These are phyloP conservation scores for Allomyces macrogynus DNA, from an alignment of 192 early-diverging fungal genomes.

Conservation along the genomic window DNA sequence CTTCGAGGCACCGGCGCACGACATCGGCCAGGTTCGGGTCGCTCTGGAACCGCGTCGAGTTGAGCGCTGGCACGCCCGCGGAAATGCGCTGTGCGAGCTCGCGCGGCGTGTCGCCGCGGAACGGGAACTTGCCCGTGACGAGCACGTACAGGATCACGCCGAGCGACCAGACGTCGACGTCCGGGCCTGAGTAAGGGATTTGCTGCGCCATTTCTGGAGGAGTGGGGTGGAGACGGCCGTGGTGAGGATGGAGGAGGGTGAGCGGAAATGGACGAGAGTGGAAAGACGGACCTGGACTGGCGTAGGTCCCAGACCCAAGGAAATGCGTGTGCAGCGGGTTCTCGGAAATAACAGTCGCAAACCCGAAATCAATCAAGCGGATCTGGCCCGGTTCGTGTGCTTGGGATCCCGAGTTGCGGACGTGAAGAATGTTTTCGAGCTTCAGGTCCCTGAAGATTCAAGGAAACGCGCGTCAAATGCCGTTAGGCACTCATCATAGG, in stretches of 20 bases:
- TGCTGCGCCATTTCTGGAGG: neutral
- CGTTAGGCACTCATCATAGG: too few relatives aligned
- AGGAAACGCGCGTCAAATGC: too few relatives aligned
- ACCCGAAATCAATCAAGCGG: neutral
- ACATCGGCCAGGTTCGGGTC: too few relatives aligned
- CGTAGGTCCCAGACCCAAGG: neutral
- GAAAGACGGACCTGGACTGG: neutral
- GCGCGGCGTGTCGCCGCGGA: too few relatives aligned
- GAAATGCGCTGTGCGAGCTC: too few relatives aligned
- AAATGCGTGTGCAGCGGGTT: neutral
- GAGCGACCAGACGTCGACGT: slow-evolving; percentile 89
- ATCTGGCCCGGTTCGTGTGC: neutral
- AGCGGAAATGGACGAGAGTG: neutral
- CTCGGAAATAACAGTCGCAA: neutral
- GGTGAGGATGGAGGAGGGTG: neutral
- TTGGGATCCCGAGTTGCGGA: neutral
- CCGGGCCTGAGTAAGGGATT: slow-evolving; percentile 57
- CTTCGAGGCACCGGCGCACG: too few relatives aligned
- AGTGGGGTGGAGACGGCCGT: too few relatives aligned
- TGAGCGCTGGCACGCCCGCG: too few relatives aligned
- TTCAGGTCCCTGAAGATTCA: neutral
- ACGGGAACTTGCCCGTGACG: slow-evolving; percentile 50
- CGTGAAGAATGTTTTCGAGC: neutral
- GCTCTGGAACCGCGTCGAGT: too few relatives aligned
- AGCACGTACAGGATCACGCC: slow-evolving; percentile 81